Evolutionary conservation across 441 rosid species (phyloP).

Genomic region (Corymbia citriodora): DNA sequence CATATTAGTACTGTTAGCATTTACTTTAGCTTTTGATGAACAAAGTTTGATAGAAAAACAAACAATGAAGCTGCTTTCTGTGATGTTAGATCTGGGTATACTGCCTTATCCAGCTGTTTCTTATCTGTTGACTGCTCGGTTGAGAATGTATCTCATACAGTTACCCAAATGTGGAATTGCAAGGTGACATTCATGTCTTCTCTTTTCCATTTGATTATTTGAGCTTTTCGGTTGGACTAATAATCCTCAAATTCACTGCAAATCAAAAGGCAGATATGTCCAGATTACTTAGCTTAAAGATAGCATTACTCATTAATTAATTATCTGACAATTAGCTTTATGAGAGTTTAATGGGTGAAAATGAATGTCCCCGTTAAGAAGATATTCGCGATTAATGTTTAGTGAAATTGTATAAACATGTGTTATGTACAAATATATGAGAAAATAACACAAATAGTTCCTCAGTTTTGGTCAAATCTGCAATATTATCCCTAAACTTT

Average conservation of each 20-base stretch:
- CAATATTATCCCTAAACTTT: background rate
- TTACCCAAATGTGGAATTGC: background rate
- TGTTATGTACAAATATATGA: background rate
- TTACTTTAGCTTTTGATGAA: background rate
- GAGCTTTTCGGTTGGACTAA: background rate
- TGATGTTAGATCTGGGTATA: background rate
- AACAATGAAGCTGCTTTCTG: background rate
- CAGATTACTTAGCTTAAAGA: background rate
- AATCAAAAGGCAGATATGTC: background rate
- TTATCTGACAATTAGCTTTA: background rate
- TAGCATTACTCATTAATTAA: background rate
- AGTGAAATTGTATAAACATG: background rate
- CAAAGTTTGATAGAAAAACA: background rate
- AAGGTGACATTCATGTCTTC: background rate
- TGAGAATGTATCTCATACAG: background rate
- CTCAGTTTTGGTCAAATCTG: background rate
- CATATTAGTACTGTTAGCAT: background rate
- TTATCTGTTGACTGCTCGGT: background rate
- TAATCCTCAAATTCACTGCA: background rate
- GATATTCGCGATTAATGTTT: background rate
- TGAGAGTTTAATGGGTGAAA: background rate
- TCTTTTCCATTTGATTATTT: background rate
- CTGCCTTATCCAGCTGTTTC: background rate
- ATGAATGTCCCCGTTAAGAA: background rate
- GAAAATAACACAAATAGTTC: no score